phyloP scores from a whole-genome alignment of 148 eudicot species.

The Camellia japonica region DNA sequence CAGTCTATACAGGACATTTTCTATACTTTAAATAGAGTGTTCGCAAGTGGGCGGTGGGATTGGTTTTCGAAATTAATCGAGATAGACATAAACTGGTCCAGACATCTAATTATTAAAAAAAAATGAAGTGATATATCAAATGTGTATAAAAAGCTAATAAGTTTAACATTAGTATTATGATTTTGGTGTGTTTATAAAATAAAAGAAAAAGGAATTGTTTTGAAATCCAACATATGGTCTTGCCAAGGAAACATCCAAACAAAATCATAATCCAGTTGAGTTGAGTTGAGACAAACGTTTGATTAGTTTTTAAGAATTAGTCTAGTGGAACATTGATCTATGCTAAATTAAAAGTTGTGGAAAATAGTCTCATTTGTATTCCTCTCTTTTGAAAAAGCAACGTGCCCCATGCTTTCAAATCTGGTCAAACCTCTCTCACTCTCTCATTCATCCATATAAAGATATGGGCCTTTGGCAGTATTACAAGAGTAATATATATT shows the following conservation, averaged over 20 bases:
- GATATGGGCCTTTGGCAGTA: not conserved
- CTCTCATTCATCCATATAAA: not conserved
- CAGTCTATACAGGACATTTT: no score
- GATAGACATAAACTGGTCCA: no score
- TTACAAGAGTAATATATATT: not conserved
- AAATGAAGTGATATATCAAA: no score
- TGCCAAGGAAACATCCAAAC: not conserved
- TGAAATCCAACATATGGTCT: not conserved
- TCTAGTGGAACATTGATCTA: not conserved
- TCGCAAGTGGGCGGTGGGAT: no score
- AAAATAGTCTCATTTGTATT: not conserved
- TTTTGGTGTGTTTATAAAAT: no score
- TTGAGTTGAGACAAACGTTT: conserved; percentile 5
- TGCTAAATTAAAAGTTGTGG: not conserved
- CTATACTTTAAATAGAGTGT: no score
- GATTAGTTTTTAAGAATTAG: not conserved
- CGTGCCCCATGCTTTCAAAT: not conserved
- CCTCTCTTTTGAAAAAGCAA: not conserved
- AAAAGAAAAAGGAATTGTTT: not conserved
- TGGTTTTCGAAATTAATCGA: no score
- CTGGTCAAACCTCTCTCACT: not conserved
- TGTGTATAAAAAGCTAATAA: no score
- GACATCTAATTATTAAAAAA: no score
- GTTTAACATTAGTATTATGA: no score
- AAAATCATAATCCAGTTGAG: not conserved